These are phyloP conservation scores for Gossypium arboreum DNA, from an alignment of 345 rosid species.

Conservation along the genomic window DNA sequence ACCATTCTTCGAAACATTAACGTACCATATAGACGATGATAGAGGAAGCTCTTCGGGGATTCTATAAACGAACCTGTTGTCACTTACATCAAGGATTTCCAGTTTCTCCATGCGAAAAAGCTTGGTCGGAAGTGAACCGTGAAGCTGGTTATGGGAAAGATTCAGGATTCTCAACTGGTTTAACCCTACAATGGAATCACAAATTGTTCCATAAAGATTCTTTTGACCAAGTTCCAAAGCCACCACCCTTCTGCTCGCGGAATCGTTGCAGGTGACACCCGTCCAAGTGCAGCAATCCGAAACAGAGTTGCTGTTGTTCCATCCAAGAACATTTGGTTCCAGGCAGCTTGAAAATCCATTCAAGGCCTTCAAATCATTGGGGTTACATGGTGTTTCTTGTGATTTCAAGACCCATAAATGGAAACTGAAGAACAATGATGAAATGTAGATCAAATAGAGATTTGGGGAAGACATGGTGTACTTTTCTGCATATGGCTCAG, in stretches of 20 bases:
- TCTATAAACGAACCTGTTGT: conserved; percentile 61
- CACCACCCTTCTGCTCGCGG: conserved; percentile 28
- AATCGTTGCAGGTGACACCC: conserved; percentile 42
- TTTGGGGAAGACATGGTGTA: not conserved
- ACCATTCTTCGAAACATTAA: conserved; percentile 77
- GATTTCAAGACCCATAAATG: not conserved
- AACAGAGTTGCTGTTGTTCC: conserved; percentile 1
- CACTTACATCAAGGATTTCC: conserved; percentile 58
- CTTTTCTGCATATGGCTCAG: no score
- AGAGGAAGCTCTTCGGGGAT: conserved; percentile 44
- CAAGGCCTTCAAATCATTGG: conserved; percentile 3
- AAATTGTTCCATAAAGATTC: conserved; percentile 51
- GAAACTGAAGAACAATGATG: not conserved
- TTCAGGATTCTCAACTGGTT: conserved; percentile 54
- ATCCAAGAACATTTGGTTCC: not conserved
- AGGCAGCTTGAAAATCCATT: conserved; percentile 11
- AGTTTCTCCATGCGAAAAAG: conserved; percentile 45
- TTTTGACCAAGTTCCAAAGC: conserved; percentile 43
- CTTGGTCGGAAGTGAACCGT: conserved; percentile 51
- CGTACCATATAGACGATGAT: conserved; percentile 42
- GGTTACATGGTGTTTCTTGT: not conserved
- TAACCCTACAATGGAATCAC: conserved; percentile 42
- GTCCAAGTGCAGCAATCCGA: conserved; percentile 26
- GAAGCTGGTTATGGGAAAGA: conserved; percentile 63
- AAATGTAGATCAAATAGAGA: not conserved